Percentiles rank a stretch among this genome's conserved stretches.
phyloP scores from a whole-genome alignment of 1,284 basidiomycete species.

The Taiwanofungus camphoratus region DNA sequence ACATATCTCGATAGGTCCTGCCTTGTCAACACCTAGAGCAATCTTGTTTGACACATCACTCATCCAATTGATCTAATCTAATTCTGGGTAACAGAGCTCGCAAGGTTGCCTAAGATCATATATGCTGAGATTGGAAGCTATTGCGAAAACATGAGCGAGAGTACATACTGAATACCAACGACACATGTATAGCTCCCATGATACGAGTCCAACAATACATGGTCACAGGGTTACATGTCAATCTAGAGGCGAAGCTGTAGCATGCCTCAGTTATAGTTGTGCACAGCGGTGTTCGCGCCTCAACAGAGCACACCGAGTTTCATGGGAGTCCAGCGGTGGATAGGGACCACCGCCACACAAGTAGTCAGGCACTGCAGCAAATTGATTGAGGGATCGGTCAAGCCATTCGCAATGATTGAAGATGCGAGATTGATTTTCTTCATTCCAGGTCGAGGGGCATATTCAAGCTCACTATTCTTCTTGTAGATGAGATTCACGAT shows the following conservation, averaged over 20 bases:
- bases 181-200: constrained; percentile 55
- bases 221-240: constrained; percentile 56
- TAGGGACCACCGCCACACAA: constrained; percentile 62
- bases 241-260: constrained; percentile 49
- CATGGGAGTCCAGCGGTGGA: constrained; percentile 67
- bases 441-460: constrained; percentile 34
- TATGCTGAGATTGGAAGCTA: constrained; percentile 63
- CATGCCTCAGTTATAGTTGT: constrained; percentile 54
- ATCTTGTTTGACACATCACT: constrained; percentile 68
- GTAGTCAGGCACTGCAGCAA: constrained; percentile 75
- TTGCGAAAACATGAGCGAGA: background rate
- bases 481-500: constrained; percentile 73
- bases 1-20: constrained; percentile 50
- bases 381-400: constrained; percentile 78
- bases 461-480: constrained; percentile 55
- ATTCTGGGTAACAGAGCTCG: constrained; percentile 69
- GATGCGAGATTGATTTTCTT: constrained; percentile 72
- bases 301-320: constrained; percentile 59
- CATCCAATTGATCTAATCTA: constrained; percentile 81
- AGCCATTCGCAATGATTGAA: constrained; percentile 77
- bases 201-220: constrained; percentile 61
- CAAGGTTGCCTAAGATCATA: constrained; percentile 83
- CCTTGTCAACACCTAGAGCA: constrained; percentile 66
- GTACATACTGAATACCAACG: background rate
- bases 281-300: constrained; percentile 66